phyloP scores from a whole-genome alignment of 148 eudicot genomes.

The Vaccinium corymbosum region DNA sequence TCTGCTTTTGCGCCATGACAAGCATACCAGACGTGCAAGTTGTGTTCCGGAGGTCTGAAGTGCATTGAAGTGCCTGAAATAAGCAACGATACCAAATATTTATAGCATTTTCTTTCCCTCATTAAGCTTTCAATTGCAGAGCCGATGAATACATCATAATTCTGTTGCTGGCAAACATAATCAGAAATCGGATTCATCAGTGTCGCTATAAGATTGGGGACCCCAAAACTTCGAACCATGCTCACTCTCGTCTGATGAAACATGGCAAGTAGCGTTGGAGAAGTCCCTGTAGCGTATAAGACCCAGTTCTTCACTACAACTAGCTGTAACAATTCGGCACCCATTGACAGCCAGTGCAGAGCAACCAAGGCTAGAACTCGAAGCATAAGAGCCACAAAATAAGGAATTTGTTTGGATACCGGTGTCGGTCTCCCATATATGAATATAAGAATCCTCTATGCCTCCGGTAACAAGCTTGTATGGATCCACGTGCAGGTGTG shows the following conservation, averaged over 20 bases:
- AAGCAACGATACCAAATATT: not conserved
- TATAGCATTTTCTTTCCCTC: too few species aligned
- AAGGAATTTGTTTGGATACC: conserved; percentile 45
- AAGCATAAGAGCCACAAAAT: conserved; percentile 20
- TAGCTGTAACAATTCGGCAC: conserved; percentile 49
- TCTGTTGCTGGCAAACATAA: not conserved
- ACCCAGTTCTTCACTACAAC: conserved; percentile 27
- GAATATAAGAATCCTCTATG: conserved; percentile 31
- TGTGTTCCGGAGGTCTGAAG: too few species aligned
- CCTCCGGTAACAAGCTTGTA: conserved; percentile 67
- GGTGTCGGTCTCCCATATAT: conserved; percentile 53
- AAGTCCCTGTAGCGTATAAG: conserved; percentile 53
- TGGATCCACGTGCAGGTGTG: conserved; percentile 51
- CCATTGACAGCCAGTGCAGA: conserved; percentile 64
- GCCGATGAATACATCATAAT: too few species aligned
- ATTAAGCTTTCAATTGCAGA: too few species aligned
- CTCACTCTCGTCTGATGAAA: conserved; percentile 22
- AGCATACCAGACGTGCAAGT: too few species aligned
- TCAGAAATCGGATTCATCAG: conserved; percentile 29
- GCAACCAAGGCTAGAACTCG: conserved; percentile 26
- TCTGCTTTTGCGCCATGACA: too few species aligned
- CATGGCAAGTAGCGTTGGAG: conserved; percentile 34
- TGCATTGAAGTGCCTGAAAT: too few species aligned
- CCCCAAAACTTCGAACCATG: conserved; percentile 55
- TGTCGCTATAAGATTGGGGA: conserved; percentile 28